Conservation (phyloP, 192 early-diverging fungal genomes). For the Allomyces macrogynus region DNA sequence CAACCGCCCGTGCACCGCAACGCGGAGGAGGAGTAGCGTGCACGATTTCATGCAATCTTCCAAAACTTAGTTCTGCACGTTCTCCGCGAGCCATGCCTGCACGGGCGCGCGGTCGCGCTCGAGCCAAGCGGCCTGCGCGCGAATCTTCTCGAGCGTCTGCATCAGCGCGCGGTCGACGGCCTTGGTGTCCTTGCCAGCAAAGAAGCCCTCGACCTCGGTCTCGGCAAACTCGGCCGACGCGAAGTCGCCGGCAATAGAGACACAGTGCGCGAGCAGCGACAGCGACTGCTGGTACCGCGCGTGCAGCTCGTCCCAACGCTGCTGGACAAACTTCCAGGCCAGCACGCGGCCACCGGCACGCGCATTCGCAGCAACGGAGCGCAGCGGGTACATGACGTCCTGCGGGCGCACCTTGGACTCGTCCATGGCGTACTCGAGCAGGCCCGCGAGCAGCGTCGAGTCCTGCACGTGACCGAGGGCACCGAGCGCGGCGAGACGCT, state of each 20-base stretch:
- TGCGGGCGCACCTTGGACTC: slow-evolving; percentile 15
- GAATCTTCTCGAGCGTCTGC: slow-evolving; percentile 49
- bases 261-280: background rate
- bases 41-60: too few species aligned
- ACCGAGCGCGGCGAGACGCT: slow-evolving; percentile 33
- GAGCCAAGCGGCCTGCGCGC: slow-evolving; percentile 12
- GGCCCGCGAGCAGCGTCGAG: slow-evolving; percentile 9
- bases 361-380: background rate
- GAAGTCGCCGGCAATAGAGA: background rate
- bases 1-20: too few species aligned
- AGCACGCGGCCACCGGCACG: slow-evolving; percentile 13
- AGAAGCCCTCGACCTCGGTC: slow-evolving; percentile 12
- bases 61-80: background rate
- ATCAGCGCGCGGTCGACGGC: slow-evolving; percentile 37
- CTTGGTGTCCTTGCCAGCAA: slow-evolving; percentile 24
- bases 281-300: background rate
- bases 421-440: slow-evolving; percentile 16
- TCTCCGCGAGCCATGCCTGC: background rate
- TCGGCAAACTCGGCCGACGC: background rate
- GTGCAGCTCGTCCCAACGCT: background rate
- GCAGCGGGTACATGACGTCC: slow-evolving; percentile 12
- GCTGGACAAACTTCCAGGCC: slow-evolving; percentile 1
- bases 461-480: slow-evolving; percentile 28
- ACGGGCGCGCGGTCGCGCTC: background rate
- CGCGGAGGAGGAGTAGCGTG: too few species aligned